A percentile compares a stretch with the other conserved stretches of the same genome.
These are phyloP conservation scores for Clarireedia monteithiana DNA, from an alignment of 2,329 filamentous ascomycete species.

Conservation along the genomic window DNA sequence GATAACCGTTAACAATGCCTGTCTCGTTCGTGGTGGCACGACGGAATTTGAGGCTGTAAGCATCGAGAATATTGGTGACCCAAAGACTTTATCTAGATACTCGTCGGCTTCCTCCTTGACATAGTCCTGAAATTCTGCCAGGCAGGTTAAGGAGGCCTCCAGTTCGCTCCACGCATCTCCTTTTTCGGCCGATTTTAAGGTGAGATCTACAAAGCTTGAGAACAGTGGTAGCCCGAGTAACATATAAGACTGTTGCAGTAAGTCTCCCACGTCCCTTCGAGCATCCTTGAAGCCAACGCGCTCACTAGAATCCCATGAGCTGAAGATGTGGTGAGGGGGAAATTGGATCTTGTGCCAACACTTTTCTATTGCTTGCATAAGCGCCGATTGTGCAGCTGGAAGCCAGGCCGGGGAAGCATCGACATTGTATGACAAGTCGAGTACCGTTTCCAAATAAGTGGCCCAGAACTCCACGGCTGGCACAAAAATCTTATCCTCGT, in stretches of 20 bases:
- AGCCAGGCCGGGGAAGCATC: conserved; percentile 48
- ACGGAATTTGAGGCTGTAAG: conserved; percentile 40
- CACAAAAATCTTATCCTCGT: conserved; percentile 68
- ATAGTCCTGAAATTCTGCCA: conserved; percentile 61
- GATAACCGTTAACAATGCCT: conserved; percentile 62
- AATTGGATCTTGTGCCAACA: conserved; percentile 65
- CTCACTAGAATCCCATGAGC: conserved; percentile 63
- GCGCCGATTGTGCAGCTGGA: conserved; percentile 45
- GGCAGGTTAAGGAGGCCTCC: conserved; percentile 53
- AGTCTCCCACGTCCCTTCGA: conserved; percentile 70
- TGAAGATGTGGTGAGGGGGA: conserved; percentile 42
- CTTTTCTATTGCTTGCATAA: conserved; percentile 57
- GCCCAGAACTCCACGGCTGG: conserved; percentile 74
- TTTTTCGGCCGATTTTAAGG: conserved; percentile 38
- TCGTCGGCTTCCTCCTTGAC: conserved; percentile 50
- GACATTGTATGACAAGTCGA: conserved; percentile 48
- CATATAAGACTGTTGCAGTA: conserved; percentile 64
- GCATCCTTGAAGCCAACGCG: conserved; percentile 62
- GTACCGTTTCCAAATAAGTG: conserved; percentile 62
- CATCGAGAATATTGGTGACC: conserved; percentile 48
- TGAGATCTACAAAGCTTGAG: conserved; percentile 47
- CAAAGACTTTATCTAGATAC: conserved; percentile 54
- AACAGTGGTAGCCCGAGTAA: conserved; percentile 50
- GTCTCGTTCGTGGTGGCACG: conserved; percentile 55
- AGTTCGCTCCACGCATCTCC: conserved; percentile 48